These are phyloP conservation scores for Pichia heedii DNA, from an alignment of 805 yeast species.

Conservation along the genomic window DNA sequence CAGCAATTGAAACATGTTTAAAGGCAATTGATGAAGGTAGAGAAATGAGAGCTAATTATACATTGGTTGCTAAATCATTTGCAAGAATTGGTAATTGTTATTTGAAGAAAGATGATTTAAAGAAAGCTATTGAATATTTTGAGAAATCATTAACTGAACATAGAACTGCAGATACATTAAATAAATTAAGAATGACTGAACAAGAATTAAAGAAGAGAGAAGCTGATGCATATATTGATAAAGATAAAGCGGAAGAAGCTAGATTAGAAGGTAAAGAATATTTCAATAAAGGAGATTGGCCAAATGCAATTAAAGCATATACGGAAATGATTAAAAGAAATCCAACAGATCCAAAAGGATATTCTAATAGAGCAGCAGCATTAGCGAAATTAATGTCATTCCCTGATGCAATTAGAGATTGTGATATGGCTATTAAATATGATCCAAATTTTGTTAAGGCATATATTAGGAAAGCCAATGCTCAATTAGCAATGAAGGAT, in stretches of 20 bases:
- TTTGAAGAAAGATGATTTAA: conserved; percentile 63
- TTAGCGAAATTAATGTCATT: conserved; percentile 88
- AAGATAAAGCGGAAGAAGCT: conserved; percentile 91
- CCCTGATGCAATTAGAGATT: conserved; percentile 93
- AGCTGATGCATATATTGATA: conserved; percentile 71
- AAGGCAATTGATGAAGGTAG: conserved; percentile 85
- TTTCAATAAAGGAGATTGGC: conserved; percentile 93
- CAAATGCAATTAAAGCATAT: conserved; percentile 88
- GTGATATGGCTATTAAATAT: conserved; percentile 77
- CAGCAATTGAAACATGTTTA: conserved; percentile 73
- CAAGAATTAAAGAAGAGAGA: conserved; percentile 75
- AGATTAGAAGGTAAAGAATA: conserved; percentile 84
- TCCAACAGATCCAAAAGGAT: conserved; percentile 95
- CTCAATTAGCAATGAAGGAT: conserved; percentile 85
- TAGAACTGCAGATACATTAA: conserved; percentile 87
- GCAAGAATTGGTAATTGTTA: conserved; percentile 84
- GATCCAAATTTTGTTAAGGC: conserved; percentile 92
- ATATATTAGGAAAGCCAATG: conserved; percentile 92
- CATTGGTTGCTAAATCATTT: conserved; percentile 82
- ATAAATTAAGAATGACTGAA: conserved; percentile 80
- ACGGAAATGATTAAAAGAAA: conserved; percentile 94
- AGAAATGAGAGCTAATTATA: conserved; percentile 85
- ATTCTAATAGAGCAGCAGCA: conserved; percentile 97
- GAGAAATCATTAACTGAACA: conserved; percentile 94
- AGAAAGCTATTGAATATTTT: conserved; percentile 65